Base-by-base conservation (phyloP, 169 alveolate genomes). In the Miamiensis avidus region DNA sequence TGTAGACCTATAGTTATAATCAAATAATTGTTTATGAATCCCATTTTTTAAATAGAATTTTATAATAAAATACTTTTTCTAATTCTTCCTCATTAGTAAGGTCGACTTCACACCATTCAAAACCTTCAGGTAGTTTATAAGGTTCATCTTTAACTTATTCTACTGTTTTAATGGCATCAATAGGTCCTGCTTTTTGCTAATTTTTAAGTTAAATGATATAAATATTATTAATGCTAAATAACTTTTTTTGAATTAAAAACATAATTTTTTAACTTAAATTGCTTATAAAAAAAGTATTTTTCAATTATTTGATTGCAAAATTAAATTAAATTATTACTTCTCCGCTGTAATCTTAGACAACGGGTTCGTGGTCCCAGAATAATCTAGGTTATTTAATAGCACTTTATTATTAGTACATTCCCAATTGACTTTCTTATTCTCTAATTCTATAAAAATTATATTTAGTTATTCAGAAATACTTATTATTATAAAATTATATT, bases 81-180 rank as follows among this genome's bases (percentile, higher is more conserved):
- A 91, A 79, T 65, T 93, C 94, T 1, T 92, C 96, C 30, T 94
- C 96, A 82, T 97, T 92, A 34, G 83, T 84, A 27, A 97, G 83
- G 91, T 98, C 99, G 74, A 97, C 91, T 49, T 91, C 97, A n/a
- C 84, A 89, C 99, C 99, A 98, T 78, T 92, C 98, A 86, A 96
- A 97, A 4, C 98, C 98, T n/a, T 88, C 93, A 11, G 99, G 99
- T 0, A 98, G 94, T 34, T 91, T 83, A 79, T 93, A 94, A n/a
- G 98, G 98, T 31, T 91, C 97, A 87, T 96, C 81, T 76, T 88
- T 82, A 32, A 93, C 94, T 29, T 93, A 97, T 75, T 89, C 96
- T n/a, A 90, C 94, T 72, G 86, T 92, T 87, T 91, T 91, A 77
- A 30, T 34, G 33, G 75, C 74, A 82, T 91, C 95, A 78, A 85